Evolutionary conservation across 208 protist genomes (phyloP).

Genomic region (Acanthamoeba rhysodes): DNA sequence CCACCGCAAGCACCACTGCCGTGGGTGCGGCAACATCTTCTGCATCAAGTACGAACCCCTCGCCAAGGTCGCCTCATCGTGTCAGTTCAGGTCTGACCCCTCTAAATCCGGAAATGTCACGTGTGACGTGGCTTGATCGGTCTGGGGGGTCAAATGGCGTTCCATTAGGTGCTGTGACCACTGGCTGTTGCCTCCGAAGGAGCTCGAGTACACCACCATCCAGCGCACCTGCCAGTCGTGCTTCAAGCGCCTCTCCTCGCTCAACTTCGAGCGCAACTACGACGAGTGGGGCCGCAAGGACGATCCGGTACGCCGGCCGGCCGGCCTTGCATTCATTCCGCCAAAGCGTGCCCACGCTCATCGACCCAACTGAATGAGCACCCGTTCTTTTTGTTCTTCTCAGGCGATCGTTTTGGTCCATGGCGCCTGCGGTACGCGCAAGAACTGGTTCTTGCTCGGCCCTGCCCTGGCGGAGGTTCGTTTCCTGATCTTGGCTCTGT

Average conservation of each 20-base stretch:
- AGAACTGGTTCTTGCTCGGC: slow-evolving; percentile 40
- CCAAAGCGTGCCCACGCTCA: background rate
- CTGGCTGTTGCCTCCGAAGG: background rate
- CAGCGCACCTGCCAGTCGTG: slow-evolving; percentile 12
- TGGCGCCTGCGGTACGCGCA: background rate
- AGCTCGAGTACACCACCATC: slow-evolving; percentile 40
- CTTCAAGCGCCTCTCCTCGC: slow-evolving; percentile 35
- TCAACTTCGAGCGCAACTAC: slow-evolving; percentile 30
- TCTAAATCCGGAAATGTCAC: background rate
- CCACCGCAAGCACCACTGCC: slow-evolving; percentile 31
- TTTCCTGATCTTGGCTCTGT: background rate
- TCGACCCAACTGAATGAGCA: background rate
- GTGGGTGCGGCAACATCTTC: slow-evolving; percentile 7
- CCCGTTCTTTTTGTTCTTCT: background rate
- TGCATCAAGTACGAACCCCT: background rate
- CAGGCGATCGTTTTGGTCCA: slow-evolving; percentile 15
- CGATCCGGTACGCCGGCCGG: background rate
- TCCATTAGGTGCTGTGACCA: background rate
- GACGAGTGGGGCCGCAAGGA: slow-evolving; percentile 15
- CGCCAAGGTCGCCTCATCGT: background rate
- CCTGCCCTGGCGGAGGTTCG: slow-evolving; percentile 13
- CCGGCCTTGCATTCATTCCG: background rate
- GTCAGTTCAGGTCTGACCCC: background rate
- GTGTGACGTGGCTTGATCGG: background rate
- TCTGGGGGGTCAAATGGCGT: background rate